These are phyloP conservation scores for Solanum pinnatisectum DNA, from an alignment of 257 asterid species.

Conservation along the genomic window DNA sequence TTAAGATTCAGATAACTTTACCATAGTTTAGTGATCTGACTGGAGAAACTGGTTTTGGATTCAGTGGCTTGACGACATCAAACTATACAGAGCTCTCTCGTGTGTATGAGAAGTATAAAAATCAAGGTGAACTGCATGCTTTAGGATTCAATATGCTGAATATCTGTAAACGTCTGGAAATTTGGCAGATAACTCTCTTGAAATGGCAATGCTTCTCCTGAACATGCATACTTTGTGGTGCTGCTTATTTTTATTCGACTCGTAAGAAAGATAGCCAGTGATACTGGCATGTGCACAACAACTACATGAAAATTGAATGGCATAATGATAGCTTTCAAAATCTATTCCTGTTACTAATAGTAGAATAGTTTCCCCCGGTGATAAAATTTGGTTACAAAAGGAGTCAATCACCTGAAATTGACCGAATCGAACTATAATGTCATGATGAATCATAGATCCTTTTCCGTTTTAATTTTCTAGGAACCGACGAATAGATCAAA, in stretches of 20 bases:
- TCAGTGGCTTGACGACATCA: slow-evolving; percentile 87
- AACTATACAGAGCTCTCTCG: slow-evolving; percentile 82
- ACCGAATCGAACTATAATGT: neutral
- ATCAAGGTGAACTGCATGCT: slow-evolving; percentile 56
- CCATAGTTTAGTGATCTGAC: slow-evolving; percentile 14
- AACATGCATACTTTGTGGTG: neutral
- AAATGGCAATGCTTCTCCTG: neutral
- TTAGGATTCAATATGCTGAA: neutral
- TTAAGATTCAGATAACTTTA: neutral
- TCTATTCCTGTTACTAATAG: neutral
- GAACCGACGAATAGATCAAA: neutral
- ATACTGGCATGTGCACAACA: neutral
- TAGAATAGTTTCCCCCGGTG: neutral
- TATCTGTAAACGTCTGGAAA: neutral
- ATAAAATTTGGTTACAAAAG: neutral
- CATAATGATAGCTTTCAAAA: neutral
- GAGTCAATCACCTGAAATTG: neutral
- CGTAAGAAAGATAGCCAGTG: neutral
- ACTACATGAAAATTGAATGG: neutral
- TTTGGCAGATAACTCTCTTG: neutral
- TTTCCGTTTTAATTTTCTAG: neutral
- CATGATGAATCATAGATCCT: neutral
- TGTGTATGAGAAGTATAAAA: slow-evolving; percentile 69
- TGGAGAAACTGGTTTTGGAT: slow-evolving; percentile 13
- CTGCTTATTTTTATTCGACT: neutral